Evolutionary conservation across 164 flowering plant species (phyloP).

Genomic region (Stephania japonica): DNA sequence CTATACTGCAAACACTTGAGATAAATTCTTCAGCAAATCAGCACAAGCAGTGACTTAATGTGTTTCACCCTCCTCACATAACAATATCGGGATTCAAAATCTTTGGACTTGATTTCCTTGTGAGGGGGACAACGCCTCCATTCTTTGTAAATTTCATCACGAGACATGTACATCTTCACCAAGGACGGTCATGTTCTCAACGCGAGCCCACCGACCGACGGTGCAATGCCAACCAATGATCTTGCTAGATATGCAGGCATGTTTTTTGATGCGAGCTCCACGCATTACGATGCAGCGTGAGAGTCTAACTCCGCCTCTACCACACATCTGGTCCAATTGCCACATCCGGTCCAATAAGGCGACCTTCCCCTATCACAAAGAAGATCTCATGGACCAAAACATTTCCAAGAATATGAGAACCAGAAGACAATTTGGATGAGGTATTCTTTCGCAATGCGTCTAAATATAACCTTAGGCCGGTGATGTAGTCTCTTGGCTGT

Average conservation of each 20-base stretch:
- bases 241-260: slow-evolving; percentile 88
- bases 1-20: too few relatives aligned
- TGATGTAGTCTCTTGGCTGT: slow-evolving; percentile 92
- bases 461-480: slow-evolving; percentile 82
- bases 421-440: slow-evolving; percentile 56
- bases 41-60: not conserved
- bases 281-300: slow-evolving; percentile 96
- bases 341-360: slow-evolving; percentile 94
- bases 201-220: slow-evolving; percentile 96
- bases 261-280: slow-evolving; percentile 84
- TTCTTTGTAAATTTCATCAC: slow-evolving; percentile 96
- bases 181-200: slow-evolving; percentile 95
- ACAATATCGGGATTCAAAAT: slow-evolving; percentile 97
- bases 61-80: slow-evolving; percentile 43
- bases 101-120: slow-evolving; percentile 93
- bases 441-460: slow-evolving; percentile 73
- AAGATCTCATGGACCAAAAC: slow-evolving; percentile 82
- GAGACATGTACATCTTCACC: slow-evolving; percentile 97
- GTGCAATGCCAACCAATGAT: slow-evolving; percentile 99
- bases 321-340: slow-evolving; percentile 93
- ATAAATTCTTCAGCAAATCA: not conserved
- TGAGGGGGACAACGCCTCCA: slow-evolving; percentile 97
- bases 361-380: slow-evolving; percentile 89
- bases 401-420: slow-evolving; percentile 75
- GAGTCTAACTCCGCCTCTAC: slow-evolving; percentile 88